Percentiles rank a stretch among this genome's conserved stretches.
phyloP scores from a whole-genome alignment of 805 yeast genomes.

The Metschnikowia reukaufii region DNA sequence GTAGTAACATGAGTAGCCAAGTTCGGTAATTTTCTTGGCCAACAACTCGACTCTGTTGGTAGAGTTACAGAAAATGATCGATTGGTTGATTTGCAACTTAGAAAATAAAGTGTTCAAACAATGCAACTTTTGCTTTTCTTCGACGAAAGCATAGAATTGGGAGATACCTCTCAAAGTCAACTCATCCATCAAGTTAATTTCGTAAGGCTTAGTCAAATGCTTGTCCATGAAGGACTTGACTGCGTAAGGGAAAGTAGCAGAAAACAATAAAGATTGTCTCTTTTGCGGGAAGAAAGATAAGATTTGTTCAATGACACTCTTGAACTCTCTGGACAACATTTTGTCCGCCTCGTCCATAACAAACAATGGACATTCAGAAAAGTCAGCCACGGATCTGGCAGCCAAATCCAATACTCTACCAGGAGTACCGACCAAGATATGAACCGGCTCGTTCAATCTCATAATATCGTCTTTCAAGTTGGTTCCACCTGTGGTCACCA shows the following conservation, averaged over 20 bases:
- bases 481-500: constrained; percentile 99
- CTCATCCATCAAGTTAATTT: constrained; percentile 97
- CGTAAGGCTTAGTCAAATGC: constrained; percentile 88
- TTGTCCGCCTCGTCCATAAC: constrained; percentile 99
- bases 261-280: constrained; percentile 79
- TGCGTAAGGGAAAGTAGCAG: constrained; percentile 95
- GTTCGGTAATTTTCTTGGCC: constrained; percentile 93
- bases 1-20: constrained; percentile 94
- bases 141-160: constrained; percentile 97
- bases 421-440: constrained; percentile 94
- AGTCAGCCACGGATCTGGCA: constrained; percentile 80
- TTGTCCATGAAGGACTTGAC: constrained; percentile 91
- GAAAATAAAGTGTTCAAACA: constrained; percentile 94
- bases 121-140: constrained; percentile 92
- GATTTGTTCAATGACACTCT: constrained; percentile 82
- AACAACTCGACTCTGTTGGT: constrained; percentile 93
- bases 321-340: constrained; percentile 89
- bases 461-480: constrained; percentile 89
- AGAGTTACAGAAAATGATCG: constrained; percentile 95
- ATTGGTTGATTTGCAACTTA: constrained; percentile 92
- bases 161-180: constrained; percentile 94
- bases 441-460: constrained; percentile 90
- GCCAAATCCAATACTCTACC: constrained; percentile 97
- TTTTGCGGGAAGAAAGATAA: constrained; percentile 69
- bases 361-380: constrained; percentile 81